phyloP scores from a whole-genome alignment of 768 basidiomycete species.

The Suillus subaureus region DNA sequence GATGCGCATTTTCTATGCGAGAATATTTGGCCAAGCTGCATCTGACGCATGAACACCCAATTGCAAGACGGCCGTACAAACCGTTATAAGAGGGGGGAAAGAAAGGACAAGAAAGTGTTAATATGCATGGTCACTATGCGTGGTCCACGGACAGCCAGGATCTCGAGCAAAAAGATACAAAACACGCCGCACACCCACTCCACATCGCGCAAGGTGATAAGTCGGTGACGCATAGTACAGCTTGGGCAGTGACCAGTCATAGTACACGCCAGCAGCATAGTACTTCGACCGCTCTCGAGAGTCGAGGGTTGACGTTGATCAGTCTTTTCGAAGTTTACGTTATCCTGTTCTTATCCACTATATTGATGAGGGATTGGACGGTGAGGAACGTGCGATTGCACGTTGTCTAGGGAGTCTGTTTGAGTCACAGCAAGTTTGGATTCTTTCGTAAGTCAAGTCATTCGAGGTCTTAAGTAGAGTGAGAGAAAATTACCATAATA shows the following conservation, averaged over 20 bases:
- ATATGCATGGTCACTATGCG: background rate
- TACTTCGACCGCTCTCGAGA: background rate
- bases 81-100: too few relatives aligned
- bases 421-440: background rate
- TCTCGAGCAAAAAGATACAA: background rate
- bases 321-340: too few relatives aligned
- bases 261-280: background rate
- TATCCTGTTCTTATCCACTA: background rate
- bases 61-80: too few relatives aligned
- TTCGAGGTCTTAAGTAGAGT: background rate
- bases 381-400: background rate
- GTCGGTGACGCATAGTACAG: background rate
- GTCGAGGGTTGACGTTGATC: background rate
- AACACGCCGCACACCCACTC: background rate
- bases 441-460: too few relatives aligned
- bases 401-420: background rate
- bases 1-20: background rate
- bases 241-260: too few relatives aligned
- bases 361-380: background rate
- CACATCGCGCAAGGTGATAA: background rate
- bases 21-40: background rate
- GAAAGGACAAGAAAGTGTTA: too few relatives aligned
- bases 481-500: slow-evolving; percentile 1
- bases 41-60: background rate
- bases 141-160: background rate